Evolutionary conservation across 2,329 filamentous ascomycete genomes (phyloP), one percentile per base, ranked within the genome.

Genomic region (Venturia pyrina): DNA sequence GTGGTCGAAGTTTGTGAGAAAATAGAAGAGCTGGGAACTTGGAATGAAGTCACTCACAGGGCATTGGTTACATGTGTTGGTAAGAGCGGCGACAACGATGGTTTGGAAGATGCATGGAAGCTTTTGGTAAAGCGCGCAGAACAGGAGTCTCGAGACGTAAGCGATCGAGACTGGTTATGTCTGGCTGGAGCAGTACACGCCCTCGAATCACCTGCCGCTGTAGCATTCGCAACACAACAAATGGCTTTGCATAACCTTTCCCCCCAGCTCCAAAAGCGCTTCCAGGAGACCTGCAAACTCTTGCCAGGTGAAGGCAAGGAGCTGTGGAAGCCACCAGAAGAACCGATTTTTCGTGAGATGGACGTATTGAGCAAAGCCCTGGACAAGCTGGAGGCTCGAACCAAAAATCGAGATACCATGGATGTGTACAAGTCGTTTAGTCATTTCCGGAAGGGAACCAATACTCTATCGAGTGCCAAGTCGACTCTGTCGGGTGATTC

Each of bases 101-200:
- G 73, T 17, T 68, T 77, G 37, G 69, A 74, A 62, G 64, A 71
- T n/a, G 67, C 69, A n/a, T 77, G 75, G 75, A 66, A 67, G 2
- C 63, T 62, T 5, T 68, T 75, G 40, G 71, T 72, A 24, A 67
- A 67, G 8, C 48, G 62, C 19, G 71, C 72, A 15, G 70, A 73
- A 60, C 60, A 56, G 2, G 67, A 73, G 24, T 71, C 72, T 57
- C 59, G 60, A 19, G 68, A 68, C 40, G 69, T 75, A 32, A 59
- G 66, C 3, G 67, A 70, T 41, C 67, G 67, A 48, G 75, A 76
- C 67, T 77, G 75, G 75, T 66, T 72, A 5, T 71, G 72, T 11
- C 68, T 77, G 57, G 71, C 72, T 24, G 72, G 69, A 66, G 75
- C 75, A 37, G 74, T 73, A 65, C 70, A 70, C 65, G 65, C 70